Evolutionary conservation across 305 asterid species (phyloP).

Genomic region (Fraxinus sp.): DNA sequence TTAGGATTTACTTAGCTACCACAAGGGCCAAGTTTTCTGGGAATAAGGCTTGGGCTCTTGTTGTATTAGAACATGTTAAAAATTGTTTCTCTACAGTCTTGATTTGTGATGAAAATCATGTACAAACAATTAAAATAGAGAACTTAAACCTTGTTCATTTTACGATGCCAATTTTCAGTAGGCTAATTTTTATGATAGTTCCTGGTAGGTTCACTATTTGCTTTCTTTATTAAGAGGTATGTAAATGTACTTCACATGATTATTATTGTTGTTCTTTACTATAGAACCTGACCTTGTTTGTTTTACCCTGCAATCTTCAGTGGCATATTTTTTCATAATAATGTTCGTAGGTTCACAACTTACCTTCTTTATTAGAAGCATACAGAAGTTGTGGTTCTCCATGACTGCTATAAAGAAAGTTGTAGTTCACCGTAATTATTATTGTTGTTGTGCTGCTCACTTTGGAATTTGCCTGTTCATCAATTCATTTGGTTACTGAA

Average conservation of each 20-base stretch:
- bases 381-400: not conserved
- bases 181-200: not conserved
- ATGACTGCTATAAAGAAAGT: not conserved
- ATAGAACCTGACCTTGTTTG: not conserved
- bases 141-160: not conserved
- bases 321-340: not conserved
- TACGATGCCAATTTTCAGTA: not conserved
- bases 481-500: not conserved
- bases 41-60: not conserved
- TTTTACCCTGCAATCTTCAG: not conserved
- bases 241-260: not conserved
- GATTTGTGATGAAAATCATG: not conserved
- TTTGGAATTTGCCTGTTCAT: not conserved
- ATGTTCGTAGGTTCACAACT: not conserved
- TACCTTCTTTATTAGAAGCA: not conserved
- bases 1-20: not conserved
- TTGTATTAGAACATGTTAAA: not conserved
- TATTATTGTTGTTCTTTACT: not conserved
- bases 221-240: not conserved
- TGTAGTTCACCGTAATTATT: not conserved
- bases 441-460: not conserved
- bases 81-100: not conserved
- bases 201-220: not conserved
- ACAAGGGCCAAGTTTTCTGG: not conserved
- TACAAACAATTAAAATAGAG: not conserved